Percentiles rank a stretch among this genome's conserved stretches.
These are phyloP conservation scores for Scheffersomyces lignosus DNA, from an alignment of 805 yeast species.

Conservation along the genomic window DNA sequence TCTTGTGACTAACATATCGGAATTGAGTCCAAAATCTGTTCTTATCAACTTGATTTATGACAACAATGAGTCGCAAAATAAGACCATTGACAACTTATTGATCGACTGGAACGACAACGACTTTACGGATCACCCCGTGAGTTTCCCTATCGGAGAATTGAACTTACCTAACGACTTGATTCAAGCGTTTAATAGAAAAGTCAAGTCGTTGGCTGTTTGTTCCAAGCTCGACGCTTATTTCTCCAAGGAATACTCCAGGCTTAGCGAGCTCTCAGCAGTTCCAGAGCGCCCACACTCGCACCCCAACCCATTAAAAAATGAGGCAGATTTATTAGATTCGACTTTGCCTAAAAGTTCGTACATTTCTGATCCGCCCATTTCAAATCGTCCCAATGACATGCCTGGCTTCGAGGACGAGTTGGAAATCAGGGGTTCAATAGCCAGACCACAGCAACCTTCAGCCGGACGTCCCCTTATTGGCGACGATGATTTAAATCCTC, in stretches of 20 bases:
- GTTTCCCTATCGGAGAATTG: slow-evolving; percentile 23
- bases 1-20: slow-evolving; percentile 8
- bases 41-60: slow-evolving; percentile 10
- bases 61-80: slow-evolving; percentile 2
- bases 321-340: background rate
- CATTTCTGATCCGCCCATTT: background rate
- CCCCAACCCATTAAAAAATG: slow-evolving; percentile 1
- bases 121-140: slow-evolving; percentile 11
- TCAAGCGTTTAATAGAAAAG: slow-evolving; percentile 16
- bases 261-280: background rate
- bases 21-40: slow-evolving; percentile 6
- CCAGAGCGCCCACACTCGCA: background rate
- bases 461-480: slow-evolving; percentile 40
- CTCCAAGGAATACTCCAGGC: background rate
- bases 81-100: slow-evolving; percentile 18
- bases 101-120: slow-evolving; percentile 22
- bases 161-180: slow-evolving; percentile 19
- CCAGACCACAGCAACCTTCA: slow-evolving; percentile 2
- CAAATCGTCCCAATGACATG: slow-evolving; percentile 34
- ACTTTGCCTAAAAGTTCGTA: background rate
- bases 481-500: slow-evolving; percentile 51
- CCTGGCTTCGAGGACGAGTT: slow-evolving; percentile 59
- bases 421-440: slow-evolving; percentile 28
- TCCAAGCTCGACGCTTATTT: background rate
- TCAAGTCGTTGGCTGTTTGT: background rate